A percentile compares a stretch with the other conserved stretches of the same genome.
Evolutionary conservation across 805 yeast genomes (phyloP).

Genomic region (Kodamaea restingae): DNA sequence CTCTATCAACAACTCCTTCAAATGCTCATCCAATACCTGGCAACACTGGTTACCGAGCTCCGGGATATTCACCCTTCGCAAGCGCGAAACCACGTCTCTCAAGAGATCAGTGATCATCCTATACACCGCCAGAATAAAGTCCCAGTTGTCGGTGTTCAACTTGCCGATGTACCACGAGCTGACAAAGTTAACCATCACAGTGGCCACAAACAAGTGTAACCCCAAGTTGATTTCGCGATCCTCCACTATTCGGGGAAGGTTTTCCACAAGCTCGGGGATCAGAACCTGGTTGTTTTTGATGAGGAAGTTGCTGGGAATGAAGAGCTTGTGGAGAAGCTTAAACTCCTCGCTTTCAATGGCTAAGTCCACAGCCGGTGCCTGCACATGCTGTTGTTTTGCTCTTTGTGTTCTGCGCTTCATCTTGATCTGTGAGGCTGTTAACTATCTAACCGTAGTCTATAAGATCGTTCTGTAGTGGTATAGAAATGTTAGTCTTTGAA

Average conservation of each 20-base stretch:
- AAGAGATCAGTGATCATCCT: slow-evolving; percentile 21
- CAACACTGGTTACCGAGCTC: slow-evolving; percentile 22
- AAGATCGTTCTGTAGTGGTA: too few relatives aligned
- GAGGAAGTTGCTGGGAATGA: slow-evolving; percentile 31
- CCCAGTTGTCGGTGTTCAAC: slow-evolving; percentile 30
- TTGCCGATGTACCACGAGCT: slow-evolving; percentile 16
- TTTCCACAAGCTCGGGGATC: slow-evolving; percentile 21
- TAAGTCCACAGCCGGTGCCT: slow-evolving; percentile 15
- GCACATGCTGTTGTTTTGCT: slow-evolving; percentile 2
- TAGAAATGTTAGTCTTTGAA: too few relatives aligned
- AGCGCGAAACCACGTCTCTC: slow-evolving; percentile 21
- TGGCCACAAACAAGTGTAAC: slow-evolving; percentile 34
- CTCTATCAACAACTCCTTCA: slow-evolving; percentile 12
- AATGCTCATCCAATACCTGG: slow-evolving; percentile 21
- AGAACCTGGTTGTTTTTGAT: slow-evolving; percentile 28
- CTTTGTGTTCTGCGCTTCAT: not conserved
- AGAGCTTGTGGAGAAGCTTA: slow-evolving; percentile 29
- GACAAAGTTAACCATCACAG: slow-evolving; percentile 18
- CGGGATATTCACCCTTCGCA: slow-evolving; percentile 10
- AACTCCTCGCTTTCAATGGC: slow-evolving; percentile 27
- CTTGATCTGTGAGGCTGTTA: too few relatives aligned
- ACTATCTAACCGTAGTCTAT: too few relatives aligned
- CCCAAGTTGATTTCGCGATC: slow-evolving; percentile 26
- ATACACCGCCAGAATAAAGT: slow-evolving; percentile 26
- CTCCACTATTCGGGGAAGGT: slow-evolving; percentile 27